Evolutionary conservation across 2,329 filamentous ascomycete species (phyloP).

Genomic region (Fusarium sp.): DNA sequence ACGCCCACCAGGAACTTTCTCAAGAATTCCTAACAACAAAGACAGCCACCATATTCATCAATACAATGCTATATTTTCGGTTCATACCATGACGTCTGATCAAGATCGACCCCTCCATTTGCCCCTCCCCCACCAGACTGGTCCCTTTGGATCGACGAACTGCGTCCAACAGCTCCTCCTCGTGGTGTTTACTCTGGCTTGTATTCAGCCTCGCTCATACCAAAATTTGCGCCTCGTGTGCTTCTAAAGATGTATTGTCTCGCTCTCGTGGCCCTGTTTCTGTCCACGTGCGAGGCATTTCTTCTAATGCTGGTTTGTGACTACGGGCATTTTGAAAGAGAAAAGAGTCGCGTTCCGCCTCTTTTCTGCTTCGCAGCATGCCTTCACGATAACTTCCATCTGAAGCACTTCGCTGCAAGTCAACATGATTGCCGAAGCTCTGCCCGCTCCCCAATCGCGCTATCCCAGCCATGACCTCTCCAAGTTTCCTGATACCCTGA

Average conservation of each 20-base stretch:
- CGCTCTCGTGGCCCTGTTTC: constrained; percentile 26
- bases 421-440: constrained; percentile 26
- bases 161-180: constrained; percentile 42
- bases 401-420: constrained; percentile 2
- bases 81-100: constrained; percentile 19
- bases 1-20: background rate
- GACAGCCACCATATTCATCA: background rate
- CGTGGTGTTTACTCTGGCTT: constrained; percentile 43
- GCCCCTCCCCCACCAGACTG: constrained; percentile 41
- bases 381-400: background rate
- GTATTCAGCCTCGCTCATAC: constrained; percentile 37
- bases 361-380: background rate
- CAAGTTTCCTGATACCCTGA: constrained; percentile 59
- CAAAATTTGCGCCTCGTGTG: constrained; percentile 31
- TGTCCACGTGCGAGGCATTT: constrained; percentile 43
- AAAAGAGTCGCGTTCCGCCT: constrained; percentile 39
- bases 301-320: background rate
- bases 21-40: background rate
- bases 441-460: background rate
- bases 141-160: constrained; percentile 42
- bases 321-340: constrained; percentile 23
- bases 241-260: background rate
- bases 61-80: constrained; percentile 23
- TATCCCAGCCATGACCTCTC: constrained; percentile 52
- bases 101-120: constrained; percentile 42